A percentile compares a stretch with the other conserved stretches of the same genome.
These are phyloP conservation scores for Cucurbita ficifolia DNA, from an alignment of 306 rosid genomes.

Conservation along the genomic window DNA sequence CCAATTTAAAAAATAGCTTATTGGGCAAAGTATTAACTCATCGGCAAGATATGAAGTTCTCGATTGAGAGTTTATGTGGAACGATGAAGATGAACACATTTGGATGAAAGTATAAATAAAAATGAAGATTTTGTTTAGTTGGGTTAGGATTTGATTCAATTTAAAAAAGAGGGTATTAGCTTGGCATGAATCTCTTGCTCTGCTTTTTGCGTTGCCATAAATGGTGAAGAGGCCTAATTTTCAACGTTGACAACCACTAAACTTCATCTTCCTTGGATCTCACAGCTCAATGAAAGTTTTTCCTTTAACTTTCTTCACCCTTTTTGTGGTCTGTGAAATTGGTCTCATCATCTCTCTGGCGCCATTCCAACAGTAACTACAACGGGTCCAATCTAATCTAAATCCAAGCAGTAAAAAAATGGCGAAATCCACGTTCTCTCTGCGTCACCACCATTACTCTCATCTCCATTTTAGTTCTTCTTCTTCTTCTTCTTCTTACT, in stretches of 20 bases:
- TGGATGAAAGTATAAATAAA: no score
- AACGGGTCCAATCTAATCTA: slow-evolving; percentile 15
- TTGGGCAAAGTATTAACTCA: no score
- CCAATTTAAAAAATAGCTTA: no score
- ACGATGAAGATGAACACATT: no score
- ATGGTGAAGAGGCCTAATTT: neutral
- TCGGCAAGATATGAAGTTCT: no score
- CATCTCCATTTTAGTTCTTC: slow-evolving; percentile 16
- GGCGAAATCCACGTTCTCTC: slow-evolving; percentile 53
- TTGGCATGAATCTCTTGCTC: neutral
- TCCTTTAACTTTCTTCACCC: neutral
- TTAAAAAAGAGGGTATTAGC: neutral
- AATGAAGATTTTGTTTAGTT: neutral
- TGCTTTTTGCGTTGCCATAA: neutral
- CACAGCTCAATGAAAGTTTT: neutral
- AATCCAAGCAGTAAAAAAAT: slow-evolving; percentile 30
- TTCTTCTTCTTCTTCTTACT: slow-evolving; percentile 13
- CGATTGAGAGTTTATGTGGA: no score
- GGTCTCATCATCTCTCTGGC: neutral
- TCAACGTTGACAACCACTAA: neutral
- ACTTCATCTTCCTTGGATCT: neutral
- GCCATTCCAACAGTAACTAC: slow-evolving; percentile 7
- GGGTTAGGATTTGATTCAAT: neutral
- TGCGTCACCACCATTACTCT: slow-evolving; percentile 40
- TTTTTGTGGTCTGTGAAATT: neutral